Conservation (phyloP, 2,329 filamentous ascomycete species). For the Pochonia chlamydosporia region DNA sequence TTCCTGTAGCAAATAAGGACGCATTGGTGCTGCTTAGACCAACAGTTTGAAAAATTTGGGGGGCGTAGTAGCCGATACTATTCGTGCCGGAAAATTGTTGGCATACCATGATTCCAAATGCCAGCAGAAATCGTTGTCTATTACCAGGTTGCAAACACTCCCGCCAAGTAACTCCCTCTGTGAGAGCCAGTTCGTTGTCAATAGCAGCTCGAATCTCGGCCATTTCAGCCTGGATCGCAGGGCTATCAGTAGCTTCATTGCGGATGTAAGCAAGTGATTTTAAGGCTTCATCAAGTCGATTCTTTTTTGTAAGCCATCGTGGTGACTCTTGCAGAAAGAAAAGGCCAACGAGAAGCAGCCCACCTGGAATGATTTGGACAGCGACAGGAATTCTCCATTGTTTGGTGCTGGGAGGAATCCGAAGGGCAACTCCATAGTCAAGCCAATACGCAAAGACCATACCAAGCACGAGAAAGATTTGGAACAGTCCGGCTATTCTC, state of each 20-base stretch:
- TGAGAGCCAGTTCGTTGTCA: not conserved
- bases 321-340: slow-evolving; percentile 13
- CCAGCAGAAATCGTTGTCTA: slow-evolving; percentile 6
- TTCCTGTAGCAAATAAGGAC: not conserved
- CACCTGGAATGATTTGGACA: slow-evolving; percentile 8
- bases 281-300: slow-evolving; percentile 11
- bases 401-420: slow-evolving; percentile 9
- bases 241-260: slow-evolving; percentile 1
- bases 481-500: slow-evolving; percentile 13
- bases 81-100: not conserved
- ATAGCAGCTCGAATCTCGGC: not conserved
- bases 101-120: slow-evolving; percentile 7
- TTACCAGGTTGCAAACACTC: not conserved
- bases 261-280: slow-evolving; percentile 7
- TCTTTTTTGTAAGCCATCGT: slow-evolving; percentile 16
- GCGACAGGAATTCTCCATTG: slow-evolving; percentile 12
- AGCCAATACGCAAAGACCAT: slow-evolving; percentile 11
- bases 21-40: not conserved
- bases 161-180: not conserved
- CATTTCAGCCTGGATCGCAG: not conserved
- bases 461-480: slow-evolving; percentile 14
- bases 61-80: not conserved
- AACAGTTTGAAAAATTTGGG: not conserved
- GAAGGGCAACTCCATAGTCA: slow-evolving; percentile 10
- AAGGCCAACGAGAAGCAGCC: slow-evolving; percentile 3